These are phyloP conservation scores for Penicillium sp. DNA, from an alignment of 2,329 filamentous ascomycete genomes.

Conservation along the genomic window DNA sequence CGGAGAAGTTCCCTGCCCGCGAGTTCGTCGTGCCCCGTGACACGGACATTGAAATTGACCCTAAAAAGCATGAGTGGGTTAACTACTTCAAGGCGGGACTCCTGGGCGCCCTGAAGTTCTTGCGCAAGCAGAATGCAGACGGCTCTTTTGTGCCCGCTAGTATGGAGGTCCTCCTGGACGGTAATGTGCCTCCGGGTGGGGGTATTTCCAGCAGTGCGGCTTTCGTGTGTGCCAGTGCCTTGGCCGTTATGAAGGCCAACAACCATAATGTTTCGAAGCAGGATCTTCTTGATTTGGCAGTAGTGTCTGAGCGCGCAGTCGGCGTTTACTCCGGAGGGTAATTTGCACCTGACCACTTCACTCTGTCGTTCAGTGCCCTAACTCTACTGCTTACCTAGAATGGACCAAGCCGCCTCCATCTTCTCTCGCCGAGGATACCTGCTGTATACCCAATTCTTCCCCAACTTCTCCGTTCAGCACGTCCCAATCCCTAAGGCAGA, in stretches of 20 bases:
- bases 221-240: conserved; percentile 79
- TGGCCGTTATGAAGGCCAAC: conserved; percentile 81
- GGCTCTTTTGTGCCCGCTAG: conserved; percentile 58
- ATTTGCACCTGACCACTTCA: no score
- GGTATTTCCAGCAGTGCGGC: conserved; percentile 90
- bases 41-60: conserved; percentile 67
- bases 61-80: conserved; percentile 80
- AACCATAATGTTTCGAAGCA: conserved; percentile 82
- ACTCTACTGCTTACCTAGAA: conserved; percentile 39
- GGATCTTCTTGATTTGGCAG: conserved; percentile 80
- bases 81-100: conserved; percentile 97
- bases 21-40: conserved; percentile 62
- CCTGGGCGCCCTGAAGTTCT: conserved; percentile 66
- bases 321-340: conserved; percentile 93
- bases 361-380: not conserved
- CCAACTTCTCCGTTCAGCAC: conserved; percentile 65
- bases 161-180: conserved; percentile 84
- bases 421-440: conserved; percentile 80
- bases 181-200: conserved; percentile 82
- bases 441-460: conserved; percentile 82
- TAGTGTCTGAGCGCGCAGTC: conserved; percentile 86
- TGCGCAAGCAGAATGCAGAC: conserved; percentile 58
- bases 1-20: conserved; percentile 63
- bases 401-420: conserved; percentile 95
- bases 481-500: conserved; percentile 72